Conservation (phyloP, 116 monocot species). For the Cymodocea nodosa region DNA sequence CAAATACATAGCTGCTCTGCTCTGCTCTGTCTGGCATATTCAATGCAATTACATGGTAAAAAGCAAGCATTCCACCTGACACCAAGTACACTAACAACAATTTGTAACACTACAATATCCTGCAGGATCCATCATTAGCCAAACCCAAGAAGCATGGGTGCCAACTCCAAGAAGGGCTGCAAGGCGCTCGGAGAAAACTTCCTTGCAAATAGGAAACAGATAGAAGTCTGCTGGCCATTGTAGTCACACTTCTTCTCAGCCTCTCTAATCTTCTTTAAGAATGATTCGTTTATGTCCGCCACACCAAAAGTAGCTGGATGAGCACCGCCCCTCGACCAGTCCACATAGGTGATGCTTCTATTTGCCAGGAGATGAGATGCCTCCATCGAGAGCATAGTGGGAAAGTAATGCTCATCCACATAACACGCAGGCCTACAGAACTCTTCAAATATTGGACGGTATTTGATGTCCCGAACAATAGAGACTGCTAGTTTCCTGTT, state of each 20-base stretch:
- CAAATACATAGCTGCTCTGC: neutral
- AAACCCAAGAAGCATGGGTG: constrained; percentile 30
- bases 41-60: neutral
- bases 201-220: constrained; percentile 55
- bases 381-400: constrained; percentile 54
- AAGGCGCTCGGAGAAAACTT: constrained; percentile 54
- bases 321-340: constrained; percentile 72
- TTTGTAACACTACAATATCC: too few species aligned
- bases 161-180: constrained; percentile 31
- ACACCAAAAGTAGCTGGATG: constrained; percentile 64
- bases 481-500: constrained; percentile 27
- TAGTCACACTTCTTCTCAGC: constrained; percentile 19
- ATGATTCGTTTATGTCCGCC: constrained; percentile 24
- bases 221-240: constrained; percentile 15
- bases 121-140: constrained; percentile 1
- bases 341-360: constrained; percentile 44
- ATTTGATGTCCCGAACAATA: constrained; percentile 41
- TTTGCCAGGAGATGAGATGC: constrained; percentile 33
- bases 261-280: constrained; percentile 18
- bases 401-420: constrained; percentile 80
- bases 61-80: neutral
- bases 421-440: constrained; percentile 52
- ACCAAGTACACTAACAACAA: too few species aligned
- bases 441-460: constrained; percentile 45
- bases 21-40: too few species aligned